Percentiles rank a stretch among this genome's conserved stretches.
phyloP scores from a whole-genome alignment of 306 rosid species.

The Trifolium subterraneum region DNA sequence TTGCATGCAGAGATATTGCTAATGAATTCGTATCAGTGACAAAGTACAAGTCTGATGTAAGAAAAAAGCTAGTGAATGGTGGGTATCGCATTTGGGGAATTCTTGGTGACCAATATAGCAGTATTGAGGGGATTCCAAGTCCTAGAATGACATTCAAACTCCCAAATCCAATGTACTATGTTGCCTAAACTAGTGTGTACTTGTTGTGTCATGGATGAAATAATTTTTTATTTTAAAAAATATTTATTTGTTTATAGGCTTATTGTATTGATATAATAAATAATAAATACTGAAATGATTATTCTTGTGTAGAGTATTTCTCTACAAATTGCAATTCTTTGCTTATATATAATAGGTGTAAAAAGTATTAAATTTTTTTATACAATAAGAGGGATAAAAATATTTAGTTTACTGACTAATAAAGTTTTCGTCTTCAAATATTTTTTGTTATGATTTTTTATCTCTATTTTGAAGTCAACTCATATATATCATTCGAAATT shows the following conservation, averaged over 20 bases:
- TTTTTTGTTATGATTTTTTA: too few relatives aligned
- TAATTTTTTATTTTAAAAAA: not conserved
- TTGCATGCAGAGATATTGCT: slow-evolving; percentile 29
- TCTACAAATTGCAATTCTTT: too few relatives aligned
- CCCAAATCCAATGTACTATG: slow-evolving; percentile 53
- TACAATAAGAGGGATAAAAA: too few relatives aligned
- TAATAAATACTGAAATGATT: not conserved
- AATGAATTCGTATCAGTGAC: slow-evolving; percentile 40
- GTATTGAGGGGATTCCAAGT: slow-evolving; percentile 41
- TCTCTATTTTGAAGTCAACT: too few relatives aligned
- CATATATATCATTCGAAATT: too few relatives aligned
- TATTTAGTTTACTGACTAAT: too few relatives aligned
- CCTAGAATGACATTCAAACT: slow-evolving; percentile 42
- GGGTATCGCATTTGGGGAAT: slow-evolving; percentile 50
- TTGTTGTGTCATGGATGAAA: not conserved
- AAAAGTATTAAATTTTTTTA: too few relatives aligned
- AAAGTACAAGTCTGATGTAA: slow-evolving; percentile 41
- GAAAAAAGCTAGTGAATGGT: slow-evolving; percentile 11
- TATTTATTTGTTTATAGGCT: not conserved
- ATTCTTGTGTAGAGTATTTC: not conserved
- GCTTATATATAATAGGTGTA: too few relatives aligned
- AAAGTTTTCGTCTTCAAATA: too few relatives aligned
- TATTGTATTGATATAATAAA: not conserved
- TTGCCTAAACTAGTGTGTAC: slow-evolving; percentile 22
- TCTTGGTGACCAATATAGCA: slow-evolving; percentile 44